Base-by-base conservation (phyloP, 2,329 filamentous ascomycete species). In the Grosmannia serpens region DNA sequence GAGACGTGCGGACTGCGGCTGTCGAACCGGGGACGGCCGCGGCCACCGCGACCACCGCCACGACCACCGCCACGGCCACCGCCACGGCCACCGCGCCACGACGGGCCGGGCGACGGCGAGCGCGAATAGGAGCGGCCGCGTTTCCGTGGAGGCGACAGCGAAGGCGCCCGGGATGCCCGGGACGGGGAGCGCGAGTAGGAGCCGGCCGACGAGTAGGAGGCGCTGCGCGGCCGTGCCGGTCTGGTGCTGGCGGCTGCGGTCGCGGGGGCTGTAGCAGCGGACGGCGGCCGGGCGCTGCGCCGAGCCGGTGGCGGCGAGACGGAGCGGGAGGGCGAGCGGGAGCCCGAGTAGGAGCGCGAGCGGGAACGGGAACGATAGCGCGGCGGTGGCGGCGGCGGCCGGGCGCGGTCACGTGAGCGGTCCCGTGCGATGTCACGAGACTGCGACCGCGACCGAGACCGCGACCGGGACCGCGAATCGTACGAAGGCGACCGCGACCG, bases 401-500 rank as follows among this genome's bases (percentile, higher is more conserved):
- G 53, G 35, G 38, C 7, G 15, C 38, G 38, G 13, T 9, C 7
- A 9, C 10, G 38, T 15, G 38, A 29, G 31, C 22, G 53, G n/a
- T n/a, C n/a, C n/a, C n/a, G n/a, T n/a, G n/a, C n/a, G n/a, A n/a
- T n/a, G n/a, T n/a, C n/a, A 29, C 50, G 50, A 33, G 17, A 13
- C 15, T 13, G 50, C 33, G 11, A 47, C 20, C 35, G 61, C 59
- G 62, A 54, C 64, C 24, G 59, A 65, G 47, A 26, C 8, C 38
- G 38, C 4, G 11, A 20, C 15, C 22, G 54, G 7, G 54, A 47
- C 2, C 0, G 70, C 11, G 60, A 61, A 24, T 51, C 33, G 49
- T 56, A 58, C 67, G 47, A 55, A 11, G 67, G 67, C 29, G 65
- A 65, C 6, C 56, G 65, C 22, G 59, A 65, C 13, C 50, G 62